A percentile compares a stretch with the other conserved stretches of the same genome.
Conservation (phyloP, 257 asterid species). For the Sherardia arvensis region DNA sequence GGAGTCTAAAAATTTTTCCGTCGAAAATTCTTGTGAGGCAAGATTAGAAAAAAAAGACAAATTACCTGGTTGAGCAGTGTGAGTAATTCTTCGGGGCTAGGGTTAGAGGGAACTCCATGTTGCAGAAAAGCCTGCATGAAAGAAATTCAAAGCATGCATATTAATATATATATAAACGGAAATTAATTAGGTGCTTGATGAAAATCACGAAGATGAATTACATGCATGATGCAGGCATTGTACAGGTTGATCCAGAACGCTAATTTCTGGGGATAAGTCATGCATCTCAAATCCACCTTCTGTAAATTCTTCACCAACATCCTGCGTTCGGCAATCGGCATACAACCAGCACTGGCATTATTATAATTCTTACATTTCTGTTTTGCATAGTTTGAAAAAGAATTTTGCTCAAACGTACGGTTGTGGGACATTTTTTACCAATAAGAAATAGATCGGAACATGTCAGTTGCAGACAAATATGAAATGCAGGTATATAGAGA, state of each 20-base stretch:
- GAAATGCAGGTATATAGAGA: no score
- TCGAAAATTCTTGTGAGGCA: no score
- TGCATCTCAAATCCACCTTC: conserved; percentile 47
- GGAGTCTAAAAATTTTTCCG: neutral
- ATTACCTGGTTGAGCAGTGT: conserved; percentile 62
- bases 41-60: no score
- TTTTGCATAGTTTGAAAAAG: no score
- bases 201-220: conserved; percentile 8
- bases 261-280: conserved; percentile 32
- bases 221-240: conserved; percentile 50
- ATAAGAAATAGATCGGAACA: no score
- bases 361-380: no score
- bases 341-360: no score
- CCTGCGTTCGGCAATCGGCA: conserved; percentile 38
- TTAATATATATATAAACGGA: no score
- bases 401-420: no score
- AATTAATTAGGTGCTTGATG: no score
- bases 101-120: conserved; percentile 55
- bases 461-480: no score
- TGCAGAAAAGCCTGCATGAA: conserved; percentile 91
- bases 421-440: no score
- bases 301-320: conserved; percentile 49
- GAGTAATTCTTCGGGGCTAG: conserved; percentile 50
- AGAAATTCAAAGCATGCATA: conserved; percentile 2
- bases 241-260: conserved; percentile 53